Evolutionary conservation across 2,329 filamentous ascomycete genomes (phyloP).

Genomic region (Sporothrix brunneoviolacea): DNA sequence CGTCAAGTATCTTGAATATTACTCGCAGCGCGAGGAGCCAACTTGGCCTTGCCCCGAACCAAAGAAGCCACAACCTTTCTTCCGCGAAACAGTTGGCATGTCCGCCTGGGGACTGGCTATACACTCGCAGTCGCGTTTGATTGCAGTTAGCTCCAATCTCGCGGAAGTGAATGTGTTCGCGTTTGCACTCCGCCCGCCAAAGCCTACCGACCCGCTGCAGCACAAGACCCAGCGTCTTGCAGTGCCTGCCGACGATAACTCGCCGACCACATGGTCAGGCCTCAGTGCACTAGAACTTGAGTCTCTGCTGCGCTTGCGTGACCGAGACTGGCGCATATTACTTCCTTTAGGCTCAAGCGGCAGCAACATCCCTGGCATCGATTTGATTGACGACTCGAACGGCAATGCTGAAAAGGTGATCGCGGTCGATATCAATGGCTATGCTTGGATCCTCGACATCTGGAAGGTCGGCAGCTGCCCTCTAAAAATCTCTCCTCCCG

Average conservation of each 20-base stretch:
- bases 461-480: constrained; percentile 34
- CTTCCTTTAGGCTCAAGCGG: constrained; percentile 34
- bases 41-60: not conserved
- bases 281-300: constrained; percentile 23
- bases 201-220: constrained; percentile 17
- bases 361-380: constrained; percentile 47
- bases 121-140: constrained; percentile 71
- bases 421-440: constrained; percentile 45
- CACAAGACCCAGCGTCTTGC: constrained; percentile 7
- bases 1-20: constrained; percentile 34
- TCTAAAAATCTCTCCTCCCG: constrained; percentile 19
- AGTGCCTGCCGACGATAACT: constrained; percentile 14
- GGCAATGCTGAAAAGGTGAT: constrained; percentile 45
- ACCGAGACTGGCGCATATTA: constrained; percentile 44
- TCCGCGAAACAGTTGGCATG: constrained; percentile 65
- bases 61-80: constrained; percentile 43
- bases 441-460: constrained; percentile 45
- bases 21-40: constrained; percentile 1
- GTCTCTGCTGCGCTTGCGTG: constrained; percentile 33
- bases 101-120: constrained; percentile 89
- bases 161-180: constrained; percentile 48
- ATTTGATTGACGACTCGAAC: constrained; percentile 39
- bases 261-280: constrained; percentile 18
- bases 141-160: constrained; percentile 79
- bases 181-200: constrained; percentile 27